These are phyloP conservation scores for Kazachstania taianensis DNA, from an alignment of 805 yeast genomes.

Conservation along the genomic window DNA sequence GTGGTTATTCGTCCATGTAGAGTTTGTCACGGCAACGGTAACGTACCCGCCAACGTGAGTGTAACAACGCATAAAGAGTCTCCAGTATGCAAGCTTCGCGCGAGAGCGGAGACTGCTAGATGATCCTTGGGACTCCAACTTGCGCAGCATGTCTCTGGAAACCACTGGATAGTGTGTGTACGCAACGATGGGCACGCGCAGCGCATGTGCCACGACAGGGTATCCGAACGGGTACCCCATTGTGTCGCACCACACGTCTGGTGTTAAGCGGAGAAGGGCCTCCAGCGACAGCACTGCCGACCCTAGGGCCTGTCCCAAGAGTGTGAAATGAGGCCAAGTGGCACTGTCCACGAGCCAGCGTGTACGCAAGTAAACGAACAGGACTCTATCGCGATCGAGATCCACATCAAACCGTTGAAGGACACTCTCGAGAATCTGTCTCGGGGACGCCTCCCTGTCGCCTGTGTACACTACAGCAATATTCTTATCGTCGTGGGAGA, in stretches of 20 bases:
- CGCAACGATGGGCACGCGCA: slow-evolving; percentile 67
- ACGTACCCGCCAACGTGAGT: slow-evolving; percentile 56
- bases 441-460: slow-evolving; percentile 40
- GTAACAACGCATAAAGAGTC: slow-evolving; percentile 51
- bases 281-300: slow-evolving; percentile 57
- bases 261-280: slow-evolving; percentile 57
- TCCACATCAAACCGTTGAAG: slow-evolving; percentile 45
- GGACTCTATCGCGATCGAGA: slow-evolving; percentile 43
- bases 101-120: slow-evolving; percentile 19
- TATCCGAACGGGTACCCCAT: slow-evolving; percentile 89
- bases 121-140: slow-evolving; percentile 32
- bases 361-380: slow-evolving; percentile 48
- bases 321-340: slow-evolving; percentile 71
- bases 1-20: slow-evolving; percentile 87
- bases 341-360: slow-evolving; percentile 56
- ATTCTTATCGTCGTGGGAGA: slow-evolving; percentile 38
- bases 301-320: slow-evolving; percentile 83
- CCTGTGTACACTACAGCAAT: slow-evolving; percentile 68
- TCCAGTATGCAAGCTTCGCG: slow-evolving; percentile 62
- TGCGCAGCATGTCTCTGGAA: slow-evolving; percentile 75
- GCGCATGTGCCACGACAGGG: slow-evolving; percentile 43
- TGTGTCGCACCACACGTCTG: slow-evolving; percentile 91
- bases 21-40: slow-evolving; percentile 62
- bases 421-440: slow-evolving; percentile 43
- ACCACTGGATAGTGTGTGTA: slow-evolving; percentile 95